These are phyloP conservation scores for Daphne laureola DNA, from an alignment of 441 rosid genomes.

Conservation along the genomic window DNA sequence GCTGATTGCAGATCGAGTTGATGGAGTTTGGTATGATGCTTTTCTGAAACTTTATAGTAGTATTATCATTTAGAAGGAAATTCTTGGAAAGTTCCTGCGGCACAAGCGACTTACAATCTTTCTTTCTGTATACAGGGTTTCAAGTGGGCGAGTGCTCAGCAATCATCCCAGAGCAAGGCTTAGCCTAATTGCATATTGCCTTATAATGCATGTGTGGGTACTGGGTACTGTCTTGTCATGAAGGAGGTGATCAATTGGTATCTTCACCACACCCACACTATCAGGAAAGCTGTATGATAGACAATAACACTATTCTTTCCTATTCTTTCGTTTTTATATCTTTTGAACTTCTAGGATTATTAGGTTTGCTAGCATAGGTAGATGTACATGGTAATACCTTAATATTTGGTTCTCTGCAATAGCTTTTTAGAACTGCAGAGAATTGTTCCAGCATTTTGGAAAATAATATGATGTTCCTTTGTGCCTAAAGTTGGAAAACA, in stretches of 20 bases:
- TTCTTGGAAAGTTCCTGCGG: background rate
- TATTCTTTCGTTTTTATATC: conserved; percentile 8
- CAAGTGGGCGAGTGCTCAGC: conserved; percentile 71
- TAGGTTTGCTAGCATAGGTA: conserved; percentile 6
- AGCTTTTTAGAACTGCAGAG: conserved; percentile 38
- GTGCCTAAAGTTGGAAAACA: too few relatives aligned
- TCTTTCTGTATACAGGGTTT: conserved; percentile 47
- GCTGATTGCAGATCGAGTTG: conserved; percentile 77
- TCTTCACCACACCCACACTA: conserved; percentile 7
- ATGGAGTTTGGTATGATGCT: conserved; percentile 69
- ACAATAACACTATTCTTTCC: conserved; percentile 6
- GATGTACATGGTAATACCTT: conserved; percentile 13
- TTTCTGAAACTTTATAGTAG: background rate
- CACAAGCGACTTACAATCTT: background rate
- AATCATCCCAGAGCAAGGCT: conserved; percentile 81
- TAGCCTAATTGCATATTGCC: conserved; percentile 58
- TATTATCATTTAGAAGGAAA: background rate
- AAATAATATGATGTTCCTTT: conserved; percentile 12
- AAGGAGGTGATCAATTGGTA: conserved; percentile 8
- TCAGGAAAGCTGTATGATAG: conserved; percentile 27
- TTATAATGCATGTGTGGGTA: conserved; percentile 75
- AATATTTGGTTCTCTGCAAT: conserved; percentile 27
- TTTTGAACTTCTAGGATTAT: background rate
- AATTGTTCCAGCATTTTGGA: conserved; percentile 15
- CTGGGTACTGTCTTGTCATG: conserved; percentile 58